Base-by-base conservation (phyloP, 805 yeast genomes). In the Cyberlindnera americana region DNA sequence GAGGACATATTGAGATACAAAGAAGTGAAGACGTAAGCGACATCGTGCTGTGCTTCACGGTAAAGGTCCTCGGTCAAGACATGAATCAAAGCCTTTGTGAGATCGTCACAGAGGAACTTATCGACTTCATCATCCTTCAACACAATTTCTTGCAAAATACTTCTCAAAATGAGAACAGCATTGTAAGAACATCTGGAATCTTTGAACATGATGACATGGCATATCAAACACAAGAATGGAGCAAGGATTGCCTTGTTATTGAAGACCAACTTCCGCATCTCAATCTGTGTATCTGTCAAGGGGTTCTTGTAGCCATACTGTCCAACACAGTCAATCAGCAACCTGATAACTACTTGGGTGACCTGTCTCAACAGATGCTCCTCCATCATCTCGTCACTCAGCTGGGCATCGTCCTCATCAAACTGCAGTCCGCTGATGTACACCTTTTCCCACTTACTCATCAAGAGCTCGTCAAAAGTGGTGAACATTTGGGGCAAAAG, bases 371-470 rank as follows among this genome's bases (percentile, higher is more conserved):
- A 67, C 69, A 91, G 74, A 61, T 91, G 96, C 59, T 93, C 99
- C 51, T 91, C 97, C 85, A 93, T 83, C 95, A 93, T 93, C 57
- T 93, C 99, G 50, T 90, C 96, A n/a, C 93, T 82, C 54, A 91
- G 70, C 18, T 88, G 86, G 37, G 81, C 90, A 52, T 89, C 95
- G 34, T 76, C 72, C 28, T 61, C 62, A 30, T 63, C 69, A 28
- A 57, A 50, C 50, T 59, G 60, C 40, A 64, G 55, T 6, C 58
- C 64, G 13, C 71, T 61, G 38, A 66, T 61, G 57, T 74, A 77
- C 15, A 79, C 85, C 47, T 68, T 70, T 21, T 72, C 77, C 99
- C 99, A 93, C 57, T 75, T 81, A 19, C 66, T 66, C n/a, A 78
- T 75, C 26, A 93, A 65, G n/a, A 88, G 67, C 28, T 74, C 70